A percentile compares a stretch with the other conserved stretches of the same genome.
phyloP scores from a whole-genome alignment of 805 yeast species.

The Yarrowia sp. region DNA sequence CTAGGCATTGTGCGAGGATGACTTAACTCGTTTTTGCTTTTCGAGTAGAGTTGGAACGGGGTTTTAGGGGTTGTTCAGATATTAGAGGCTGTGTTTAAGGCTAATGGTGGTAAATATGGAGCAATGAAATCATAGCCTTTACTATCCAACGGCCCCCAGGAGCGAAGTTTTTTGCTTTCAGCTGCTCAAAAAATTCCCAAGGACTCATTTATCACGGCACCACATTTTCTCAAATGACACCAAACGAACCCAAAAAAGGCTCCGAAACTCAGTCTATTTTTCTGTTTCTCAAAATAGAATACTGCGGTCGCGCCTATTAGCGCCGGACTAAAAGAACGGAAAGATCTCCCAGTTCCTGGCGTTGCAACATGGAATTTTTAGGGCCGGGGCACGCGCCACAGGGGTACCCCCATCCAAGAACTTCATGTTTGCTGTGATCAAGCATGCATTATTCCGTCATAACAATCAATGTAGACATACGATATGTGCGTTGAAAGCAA shows the following conservation, averaged over 20 bases:
- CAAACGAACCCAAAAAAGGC: not conserved
- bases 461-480: not conserved
- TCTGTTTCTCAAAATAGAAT: constrained; percentile 9
- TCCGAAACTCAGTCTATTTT: not conserved
- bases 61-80: not conserved
- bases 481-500: constrained; percentile 11
- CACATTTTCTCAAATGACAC: not conserved
- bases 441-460: constrained; percentile 5
- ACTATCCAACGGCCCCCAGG: not conserved
- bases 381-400: not conserved
- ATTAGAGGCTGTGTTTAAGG: not conserved
- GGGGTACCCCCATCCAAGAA: not conserved
- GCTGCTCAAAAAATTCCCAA: not conserved
- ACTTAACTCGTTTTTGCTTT: not conserved
- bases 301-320: not conserved
- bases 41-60: constrained; percentile 7
- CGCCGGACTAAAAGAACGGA: not conserved
- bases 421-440: not conserved
- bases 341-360: not conserved
- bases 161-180: not conserved
- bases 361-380: not conserved
- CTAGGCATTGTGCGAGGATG: not conserved
- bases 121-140: not conserved
- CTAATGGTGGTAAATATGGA: not conserved
- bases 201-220: not conserved